phyloP scores from a whole-genome alignment of 805 yeast species.

The Wickerhamiella shivajii region DNA sequence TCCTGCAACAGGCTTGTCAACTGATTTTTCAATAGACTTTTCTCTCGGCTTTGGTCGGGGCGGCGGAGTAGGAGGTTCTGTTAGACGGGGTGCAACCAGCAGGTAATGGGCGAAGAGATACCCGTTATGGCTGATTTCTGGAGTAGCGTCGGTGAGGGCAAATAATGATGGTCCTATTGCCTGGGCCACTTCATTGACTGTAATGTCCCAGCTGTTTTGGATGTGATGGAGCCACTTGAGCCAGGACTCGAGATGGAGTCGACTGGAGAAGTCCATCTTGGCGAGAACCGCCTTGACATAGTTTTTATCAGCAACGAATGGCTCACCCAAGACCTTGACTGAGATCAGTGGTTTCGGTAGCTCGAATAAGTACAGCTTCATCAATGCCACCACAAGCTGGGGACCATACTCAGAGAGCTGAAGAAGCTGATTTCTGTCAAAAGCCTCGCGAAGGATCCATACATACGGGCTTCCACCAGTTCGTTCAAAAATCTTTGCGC shows the following conservation, averaged over 20 bases:
- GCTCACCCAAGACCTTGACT: too few species aligned
- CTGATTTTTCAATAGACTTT: slow-evolving; percentile 1
- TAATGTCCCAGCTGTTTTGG: slow-evolving; percentile 3
- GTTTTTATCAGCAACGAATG: slow-evolving; percentile 35
- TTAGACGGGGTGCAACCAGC: background rate
- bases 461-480: slow-evolving; percentile 11
- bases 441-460: slow-evolving; percentile 17
- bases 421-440: slow-evolving; percentile 36
- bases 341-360: slow-evolving; percentile 40
- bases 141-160: slow-evolving; percentile 34
- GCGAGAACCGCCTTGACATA: slow-evolving; percentile 30
- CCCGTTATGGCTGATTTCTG: slow-evolving; percentile 38
- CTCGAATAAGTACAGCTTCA: slow-evolving; percentile 34
- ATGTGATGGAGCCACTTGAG: slow-evolving; percentile 6
- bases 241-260: background rate
- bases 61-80: background rate
- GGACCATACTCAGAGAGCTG: slow-evolving; percentile 45
- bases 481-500: slow-evolving; percentile 11
- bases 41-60: background rate
- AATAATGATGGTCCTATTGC: slow-evolving; percentile 41
- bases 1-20: slow-evolving; percentile 5
- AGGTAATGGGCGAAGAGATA: slow-evolving; percentile 38
- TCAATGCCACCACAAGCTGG: slow-evolving; percentile 32
- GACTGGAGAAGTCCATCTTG: slow-evolving; percentile 10
- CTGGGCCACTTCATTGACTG: slow-evolving; percentile 25